Evolutionary conservation across 2,329 filamentous ascomycete species (phyloP).

Genomic region (Graphilbum fragrans): DNA sequence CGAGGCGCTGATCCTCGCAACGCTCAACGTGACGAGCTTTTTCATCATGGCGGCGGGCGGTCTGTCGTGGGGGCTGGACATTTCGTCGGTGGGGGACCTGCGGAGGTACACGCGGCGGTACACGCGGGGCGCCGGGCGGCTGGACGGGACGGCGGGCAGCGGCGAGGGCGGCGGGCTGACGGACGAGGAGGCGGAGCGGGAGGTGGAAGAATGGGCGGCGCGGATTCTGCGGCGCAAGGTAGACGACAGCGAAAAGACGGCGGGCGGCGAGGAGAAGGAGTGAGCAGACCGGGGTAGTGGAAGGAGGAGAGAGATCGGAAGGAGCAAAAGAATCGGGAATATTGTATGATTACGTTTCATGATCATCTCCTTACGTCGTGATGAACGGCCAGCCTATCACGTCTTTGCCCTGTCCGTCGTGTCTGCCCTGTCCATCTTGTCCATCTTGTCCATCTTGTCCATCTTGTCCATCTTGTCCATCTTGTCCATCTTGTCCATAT

Average conservation of each 20-base stretch:
- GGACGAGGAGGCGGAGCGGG: constrained; percentile 42
- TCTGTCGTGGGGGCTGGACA: constrained; percentile 63
- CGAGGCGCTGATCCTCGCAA: constrained; percentile 76
- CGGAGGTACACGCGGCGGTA: constrained; percentile 34
- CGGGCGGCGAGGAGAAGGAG: not conserved
- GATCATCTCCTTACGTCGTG: too few species aligned
- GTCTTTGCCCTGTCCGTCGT: too few species aligned
- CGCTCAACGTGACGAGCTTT: constrained; percentile 69
- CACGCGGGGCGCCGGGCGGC: constrained; percentile 16
- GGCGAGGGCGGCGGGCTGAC: constrained; percentile 15
- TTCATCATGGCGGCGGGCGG: constrained; percentile 66
- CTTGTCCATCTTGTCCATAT: too few species aligned
- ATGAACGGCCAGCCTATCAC: too few species aligned
- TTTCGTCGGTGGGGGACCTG: constrained; percentile 57
- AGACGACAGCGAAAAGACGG: constrained; percentile 10
- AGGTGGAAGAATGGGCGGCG: constrained; percentile 50
- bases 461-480: too few species aligned
- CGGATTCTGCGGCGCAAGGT: constrained; percentile 41
- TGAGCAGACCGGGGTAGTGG: not conserved
- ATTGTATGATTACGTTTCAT: too few species aligned
- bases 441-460: too few species aligned
- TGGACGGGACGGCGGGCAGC: not conserved
- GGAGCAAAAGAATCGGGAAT: too few species aligned
- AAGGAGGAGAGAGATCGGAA: too few species aligned
- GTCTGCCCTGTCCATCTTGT: too few species aligned